Base-by-base conservation (phyloP, 768 basidiomycete genomes). In the Guyanaporus albipodus region DNA sequence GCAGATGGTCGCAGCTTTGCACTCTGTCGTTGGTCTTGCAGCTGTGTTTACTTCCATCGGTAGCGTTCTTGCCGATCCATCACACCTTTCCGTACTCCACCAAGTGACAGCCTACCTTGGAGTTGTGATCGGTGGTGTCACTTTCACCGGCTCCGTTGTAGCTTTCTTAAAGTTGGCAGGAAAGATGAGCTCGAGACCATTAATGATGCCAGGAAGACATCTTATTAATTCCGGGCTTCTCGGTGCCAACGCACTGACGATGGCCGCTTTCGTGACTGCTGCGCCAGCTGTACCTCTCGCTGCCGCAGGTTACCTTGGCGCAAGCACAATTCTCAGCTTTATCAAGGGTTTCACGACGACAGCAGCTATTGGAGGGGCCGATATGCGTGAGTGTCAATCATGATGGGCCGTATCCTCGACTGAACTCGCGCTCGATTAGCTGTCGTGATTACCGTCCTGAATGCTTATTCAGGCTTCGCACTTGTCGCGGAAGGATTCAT, bases 401-500 rank as follows among this genome's bases (percentile, higher is more conserved):
- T 12, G n/a, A n/a, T n/a, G n/a, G 27, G 19, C 6, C 15, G 9
- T 6, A 2, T 49, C 37, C 34, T 42, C 26, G 9, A 43, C 34
- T 34, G 26, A 12, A 32, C 29, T 31, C 26, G 31, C 22, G 56
- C 39, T 19, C 35, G 4, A 35, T 38, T 56, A 91, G 88, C 91
- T 42, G 90, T 93, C 26, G 86, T 93, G 5, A 92, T 93, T 38
- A 92, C 90, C 6, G 91, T 93, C 15, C 63, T 93, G 49, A 93
- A 93, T 61, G 89, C 91, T 11, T 93, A 92, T 67, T 89, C 87
- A 50, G 91, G 91, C 18, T 91, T 93, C 55, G 91, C 91, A 15
- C 79, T 93, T 10, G 89, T 93, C 15, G 91, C 91, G 3, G 91
- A 93, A 74, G 91, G 89, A 7, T 89, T 93, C 60, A 93, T 93